Percentiles rank a stretch among this genome's conserved stretches.
Evolutionary conservation across 345 rosid genomes (phyloP).

Genomic region (Eucalyptus polyanthemos): DNA sequence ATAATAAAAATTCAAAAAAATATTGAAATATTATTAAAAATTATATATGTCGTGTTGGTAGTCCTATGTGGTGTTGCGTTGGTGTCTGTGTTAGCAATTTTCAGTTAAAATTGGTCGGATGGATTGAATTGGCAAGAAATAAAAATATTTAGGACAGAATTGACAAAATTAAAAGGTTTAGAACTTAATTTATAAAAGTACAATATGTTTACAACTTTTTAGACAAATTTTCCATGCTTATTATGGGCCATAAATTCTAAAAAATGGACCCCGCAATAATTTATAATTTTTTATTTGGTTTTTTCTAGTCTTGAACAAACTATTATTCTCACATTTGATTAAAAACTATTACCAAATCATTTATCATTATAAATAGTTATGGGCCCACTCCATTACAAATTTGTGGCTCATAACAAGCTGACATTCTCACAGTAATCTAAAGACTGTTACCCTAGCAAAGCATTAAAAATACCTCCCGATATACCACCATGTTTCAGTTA

Average conservation of each 20-base stretch:
- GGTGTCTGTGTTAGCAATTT: fast-evolving
- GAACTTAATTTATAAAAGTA: fast-evolving
- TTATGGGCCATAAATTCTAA: no score
- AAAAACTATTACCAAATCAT: no score
- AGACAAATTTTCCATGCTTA: no score
- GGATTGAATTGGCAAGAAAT: fast-evolving
- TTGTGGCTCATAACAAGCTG: no score
- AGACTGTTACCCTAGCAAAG: fast-evolving
- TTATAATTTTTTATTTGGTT: no score
- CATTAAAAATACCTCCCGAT: no score
- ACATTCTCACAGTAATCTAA: fast-evolving
- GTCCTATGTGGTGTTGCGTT: fast-evolving
- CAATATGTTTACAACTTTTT: fast-evolving
- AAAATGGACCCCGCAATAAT: fast-evolving
- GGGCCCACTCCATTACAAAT: fast-evolving
- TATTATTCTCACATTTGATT: no score
- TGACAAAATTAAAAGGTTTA: fast-evolving
- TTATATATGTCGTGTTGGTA: fast-evolving
- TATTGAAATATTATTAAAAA: no score
- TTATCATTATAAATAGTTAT: no score
- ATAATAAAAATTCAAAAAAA: no score
- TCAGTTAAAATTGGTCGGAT: fast-evolving
- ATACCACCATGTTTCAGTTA: no score
- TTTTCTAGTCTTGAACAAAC: fast-evolving
- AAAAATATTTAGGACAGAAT: fast-evolving